Conservation (phyloP, 306 rosid species). For the Quercus ilex region DNA sequence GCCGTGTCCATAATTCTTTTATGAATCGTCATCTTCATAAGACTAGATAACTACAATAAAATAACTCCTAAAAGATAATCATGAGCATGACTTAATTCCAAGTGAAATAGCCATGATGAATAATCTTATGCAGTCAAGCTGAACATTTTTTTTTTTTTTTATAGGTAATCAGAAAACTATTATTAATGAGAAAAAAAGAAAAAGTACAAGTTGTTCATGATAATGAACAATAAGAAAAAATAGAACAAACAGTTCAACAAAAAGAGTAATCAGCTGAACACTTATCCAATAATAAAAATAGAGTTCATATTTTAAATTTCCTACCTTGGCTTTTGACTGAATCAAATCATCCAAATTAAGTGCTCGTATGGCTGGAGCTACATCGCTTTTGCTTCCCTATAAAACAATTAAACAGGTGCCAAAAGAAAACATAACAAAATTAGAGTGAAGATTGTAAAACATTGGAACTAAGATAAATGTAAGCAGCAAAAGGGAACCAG, state of each 20-base stretch:
- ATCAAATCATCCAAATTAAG: conserved; percentile 80
- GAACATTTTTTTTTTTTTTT: not conserved
- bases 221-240: too few species aligned
- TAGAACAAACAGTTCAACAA: too few species aligned
- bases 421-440: not conserved
- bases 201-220: too few species aligned
- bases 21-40: not conserved
- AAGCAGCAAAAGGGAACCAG: not conserved
- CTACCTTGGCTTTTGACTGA: conserved; percentile 82
- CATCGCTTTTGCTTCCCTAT: conserved; percentile 41
- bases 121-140: not conserved
- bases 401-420: conserved; percentile 1
- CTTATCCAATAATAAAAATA: not conserved
- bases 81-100: not conserved
- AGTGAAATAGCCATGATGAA: not conserved
- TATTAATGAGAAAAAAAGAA: too few species aligned
- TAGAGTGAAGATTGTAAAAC: not conserved
- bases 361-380: conserved; percentile 39
- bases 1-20: not conserved
- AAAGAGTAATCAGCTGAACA: not conserved
- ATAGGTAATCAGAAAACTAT: too few species aligned
- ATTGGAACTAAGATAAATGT: not conserved
- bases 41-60: not conserved
- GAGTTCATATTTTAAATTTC: not conserved
- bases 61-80: not conserved